phyloP scores from a whole-genome alignment of 768 basidiomycete species.

The Rhodotorula toruloides region DNA sequence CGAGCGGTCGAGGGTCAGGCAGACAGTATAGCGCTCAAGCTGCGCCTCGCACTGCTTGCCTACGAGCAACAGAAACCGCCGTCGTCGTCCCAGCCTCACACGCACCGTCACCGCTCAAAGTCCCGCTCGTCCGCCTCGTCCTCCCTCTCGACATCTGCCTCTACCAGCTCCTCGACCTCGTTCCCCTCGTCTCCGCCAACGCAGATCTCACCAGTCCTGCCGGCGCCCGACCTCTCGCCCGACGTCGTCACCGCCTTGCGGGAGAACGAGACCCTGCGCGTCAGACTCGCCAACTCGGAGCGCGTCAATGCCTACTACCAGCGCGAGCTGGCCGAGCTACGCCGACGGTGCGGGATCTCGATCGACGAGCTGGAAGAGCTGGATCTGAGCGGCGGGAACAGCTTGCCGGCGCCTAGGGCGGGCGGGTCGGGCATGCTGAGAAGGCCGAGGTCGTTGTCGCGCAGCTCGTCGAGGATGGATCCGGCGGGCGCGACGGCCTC shows the following conservation, averaged over 20 bases:
- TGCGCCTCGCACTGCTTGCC: slow-evolving; percentile 23
- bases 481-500: not conserved
- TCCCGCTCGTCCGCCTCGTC: not conserved
- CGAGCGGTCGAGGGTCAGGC: slow-evolving; percentile 20
- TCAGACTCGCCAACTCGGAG: slow-evolving; percentile 28
- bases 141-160: slow-evolving; percentile 16
- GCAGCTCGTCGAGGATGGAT: not conserved
- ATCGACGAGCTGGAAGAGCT: slow-evolving; percentile 33
- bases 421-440: too few species aligned
- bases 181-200: slow-evolving; percentile 16
- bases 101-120: not conserved
- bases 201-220: slow-evolving; percentile 6
- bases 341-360: slow-evolving; percentile 15
- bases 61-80: slow-evolving; percentile 1
- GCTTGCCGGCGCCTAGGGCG: not conserved
- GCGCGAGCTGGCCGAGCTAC: slow-evolving; percentile 29
- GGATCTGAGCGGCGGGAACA: not conserved
- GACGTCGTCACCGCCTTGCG: slow-evolving; percentile 18
- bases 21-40: slow-evolving; percentile 20
- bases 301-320: slow-evolving; percentile 31
- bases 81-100: not conserved
- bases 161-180: slow-evolving; percentile 7
- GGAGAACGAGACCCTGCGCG: slow-evolving; percentile 23
- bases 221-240: slow-evolving; percentile 10
- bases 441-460: not conserved